Percentiles rank a stretch among this genome's conserved stretches.
These are phyloP conservation scores for Cordyceps cicadae DNA, from an alignment of 2,329 filamentous ascomycete species.

Conservation along the genomic window DNA sequence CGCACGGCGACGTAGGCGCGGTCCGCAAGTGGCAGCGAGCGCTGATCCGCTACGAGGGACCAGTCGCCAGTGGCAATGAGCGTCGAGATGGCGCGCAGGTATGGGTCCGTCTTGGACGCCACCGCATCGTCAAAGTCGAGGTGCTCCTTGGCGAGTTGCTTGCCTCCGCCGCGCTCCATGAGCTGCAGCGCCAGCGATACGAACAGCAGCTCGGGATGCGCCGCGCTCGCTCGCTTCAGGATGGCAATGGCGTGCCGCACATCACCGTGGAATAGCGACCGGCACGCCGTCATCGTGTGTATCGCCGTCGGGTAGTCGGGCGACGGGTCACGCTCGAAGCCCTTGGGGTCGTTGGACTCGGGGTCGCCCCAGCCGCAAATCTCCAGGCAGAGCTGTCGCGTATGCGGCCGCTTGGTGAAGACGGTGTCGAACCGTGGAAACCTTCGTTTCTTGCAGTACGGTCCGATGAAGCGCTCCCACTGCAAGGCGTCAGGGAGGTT, in stretches of 20 bases:
- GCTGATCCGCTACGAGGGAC: conserved; percentile 63
- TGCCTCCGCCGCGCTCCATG: conserved; percentile 43
- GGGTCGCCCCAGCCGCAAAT: conserved; percentile 65
- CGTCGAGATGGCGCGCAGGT: conserved; percentile 70
- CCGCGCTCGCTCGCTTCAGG: conserved; percentile 57
- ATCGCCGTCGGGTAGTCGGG: conserved; percentile 43
- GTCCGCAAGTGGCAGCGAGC: conserved; percentile 65
- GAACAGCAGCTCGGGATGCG: conserved; percentile 57
- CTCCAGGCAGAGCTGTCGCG: conserved; percentile 66
- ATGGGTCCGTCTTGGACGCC: conserved; percentile 63
- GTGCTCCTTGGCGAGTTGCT: conserved; percentile 35
- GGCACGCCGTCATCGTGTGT: conserved; percentile 67
- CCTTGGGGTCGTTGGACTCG: conserved; percentile 36
- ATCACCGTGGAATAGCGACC: conserved; percentile 66
- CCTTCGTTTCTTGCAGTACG: conserved; percentile 54
- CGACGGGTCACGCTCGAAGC: conserved; percentile 31
- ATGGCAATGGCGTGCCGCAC: conserved; percentile 60
- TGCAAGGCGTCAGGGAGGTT: conserved; percentile 37
- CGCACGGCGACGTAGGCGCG: conserved; percentile 65
- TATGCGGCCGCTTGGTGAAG: conserved; percentile 56
- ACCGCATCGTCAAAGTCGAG: conserved; percentile 52
- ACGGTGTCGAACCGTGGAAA: conserved; percentile 57
- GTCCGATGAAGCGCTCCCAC: conserved; percentile 55
- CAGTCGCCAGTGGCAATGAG: conserved; percentile 72
- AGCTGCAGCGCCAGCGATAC: conserved; percentile 60